Evolutionary conservation across 345 rosid species (phyloP).

Genomic region (Ailanthus altissimus): DNA sequence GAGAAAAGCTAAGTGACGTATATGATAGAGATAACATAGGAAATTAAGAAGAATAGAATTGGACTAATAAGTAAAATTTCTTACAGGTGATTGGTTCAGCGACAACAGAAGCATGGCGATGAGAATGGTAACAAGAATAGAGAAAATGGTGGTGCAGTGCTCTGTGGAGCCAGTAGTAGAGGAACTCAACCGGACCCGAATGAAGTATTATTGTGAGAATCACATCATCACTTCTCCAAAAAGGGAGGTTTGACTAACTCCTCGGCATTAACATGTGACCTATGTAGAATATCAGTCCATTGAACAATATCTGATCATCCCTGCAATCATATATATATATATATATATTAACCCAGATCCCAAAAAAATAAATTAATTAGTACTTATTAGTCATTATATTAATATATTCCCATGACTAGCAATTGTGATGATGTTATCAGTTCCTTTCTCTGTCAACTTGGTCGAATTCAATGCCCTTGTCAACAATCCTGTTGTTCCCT

Average conservation of each 20-base stretch:
- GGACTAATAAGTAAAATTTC: not conserved
- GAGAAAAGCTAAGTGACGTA: too few relatives aligned
- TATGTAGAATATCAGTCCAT: conserved; percentile 35
- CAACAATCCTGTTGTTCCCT: conserved; percentile 53
- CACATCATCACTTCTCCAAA: conserved; percentile 50
- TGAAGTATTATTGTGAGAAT: conserved; percentile 40
- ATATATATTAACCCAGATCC: too few relatives aligned
- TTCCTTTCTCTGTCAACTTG: conserved; percentile 67
- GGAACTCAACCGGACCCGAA: conserved; percentile 52
- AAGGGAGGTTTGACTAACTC: conserved; percentile 25
- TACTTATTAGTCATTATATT: too few relatives aligned
- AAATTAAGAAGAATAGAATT: too few relatives aligned
- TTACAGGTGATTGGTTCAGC: conserved; percentile 56
- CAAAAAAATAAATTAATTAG: too few relatives aligned
- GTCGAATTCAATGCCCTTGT: conserved; percentile 61
- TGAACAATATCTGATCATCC: conserved; percentile 52
- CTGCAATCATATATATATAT: conserved; percentile 16
- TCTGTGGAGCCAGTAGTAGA: conserved; percentile 59
- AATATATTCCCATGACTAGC: too few relatives aligned
- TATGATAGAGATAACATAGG: too few relatives aligned
- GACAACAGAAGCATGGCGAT: conserved; percentile 58
- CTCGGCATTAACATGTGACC: conserved; percentile 23
- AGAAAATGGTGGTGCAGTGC: conserved; percentile 57
- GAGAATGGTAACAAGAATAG: conserved; percentile 64
- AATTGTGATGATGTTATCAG: conserved; percentile 32